Evolutionary conservation across 805 yeast species (phyloP), one percentile per base, ranked within the genome.

Genomic region (Torulaspora maleeae): DNA sequence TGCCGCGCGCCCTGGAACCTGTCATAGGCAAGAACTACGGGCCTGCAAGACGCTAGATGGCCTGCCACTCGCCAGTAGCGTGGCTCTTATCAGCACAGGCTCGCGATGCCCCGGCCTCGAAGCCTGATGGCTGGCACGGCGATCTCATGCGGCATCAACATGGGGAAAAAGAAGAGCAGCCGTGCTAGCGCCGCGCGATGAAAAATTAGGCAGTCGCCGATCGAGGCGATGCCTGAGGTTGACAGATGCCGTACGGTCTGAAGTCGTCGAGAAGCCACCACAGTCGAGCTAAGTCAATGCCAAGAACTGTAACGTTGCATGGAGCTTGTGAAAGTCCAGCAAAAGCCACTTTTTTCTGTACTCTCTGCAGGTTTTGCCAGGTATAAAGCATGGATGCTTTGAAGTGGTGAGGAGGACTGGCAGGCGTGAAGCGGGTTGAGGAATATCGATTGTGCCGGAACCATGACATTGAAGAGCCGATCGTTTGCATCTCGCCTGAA

Each of bases 1-100:
- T 87, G 15, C 95, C 95, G 0, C 40, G 61, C 20, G 89, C 88
- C 3, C 66, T 87, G 44, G 78, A 72, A 54, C 88, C 83, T 3
- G 30, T 68, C 2, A 67, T 68, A 25, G 72, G 72, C 4, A 54
- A 55, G 29, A 59, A 44, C 37, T 42, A 55, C 9, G 64, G 67
- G 4, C 25, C 25, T 22, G 10, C 25, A 22, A 22, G 25, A 22
- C 25, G 25, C 25, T 22, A 6, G 8, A 22, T 8, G 8, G 25
- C 10, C 25, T 22, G 25, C 5, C 25, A 6, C 2, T 8, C 10
- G 8, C 25, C 28, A 12, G 1, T 19, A 9, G 4, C 7, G 6
- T n/a, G 38, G 28, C 38, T 10, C 20, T 22, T n/a, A 29, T 22
- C 10, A 22, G 25, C 25, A 22, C 20, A 3, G 20, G 3, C 20